phyloP scores from a whole-genome alignment of 2,329 filamentous ascomycete genomes.

The Trichocomaceae sp. region DNA sequence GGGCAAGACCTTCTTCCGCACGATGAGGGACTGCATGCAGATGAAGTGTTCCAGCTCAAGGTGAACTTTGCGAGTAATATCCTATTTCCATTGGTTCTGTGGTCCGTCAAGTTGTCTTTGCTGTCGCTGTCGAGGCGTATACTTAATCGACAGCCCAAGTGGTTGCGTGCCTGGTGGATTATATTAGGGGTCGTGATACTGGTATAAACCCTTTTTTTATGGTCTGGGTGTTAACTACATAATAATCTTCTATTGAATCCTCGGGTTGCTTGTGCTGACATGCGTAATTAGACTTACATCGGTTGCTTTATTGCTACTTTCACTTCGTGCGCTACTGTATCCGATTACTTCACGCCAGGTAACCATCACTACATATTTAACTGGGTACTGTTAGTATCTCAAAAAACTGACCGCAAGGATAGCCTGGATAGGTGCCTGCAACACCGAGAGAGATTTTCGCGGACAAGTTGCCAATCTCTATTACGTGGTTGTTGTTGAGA shows the following conservation, averaged over 20 bases:
- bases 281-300: slow-evolving; percentile 25
- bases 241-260: not conserved
- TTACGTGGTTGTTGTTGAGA: slow-evolving; percentile 29
- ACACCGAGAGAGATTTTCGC: slow-evolving; percentile 21
- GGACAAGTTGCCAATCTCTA: slow-evolving; percentile 30
- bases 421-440: slow-evolving; percentile 20
- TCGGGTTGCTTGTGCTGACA: not conserved
- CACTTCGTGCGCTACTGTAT: slow-evolving; percentile 28
- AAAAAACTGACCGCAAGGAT: not conserved
- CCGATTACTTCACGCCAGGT: slow-evolving; percentile 30
- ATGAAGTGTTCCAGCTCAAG: slow-evolving; percentile 27
- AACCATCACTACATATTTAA: not conserved
- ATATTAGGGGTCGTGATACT: slow-evolving; percentile 29
- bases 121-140: slow-evolving; percentile 35
- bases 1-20: slow-evolving; percentile 17
- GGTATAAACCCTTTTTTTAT: slow-evolving; percentile 16
- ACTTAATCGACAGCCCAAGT: slow-evolving; percentile 23
- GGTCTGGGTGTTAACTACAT: not conserved
- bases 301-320: slow-evolving; percentile 32
- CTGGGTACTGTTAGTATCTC: not conserved
- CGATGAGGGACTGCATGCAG: slow-evolving; percentile 26
- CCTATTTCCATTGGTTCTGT: slow-evolving; percentile 34
- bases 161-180: slow-evolving; percentile 33
- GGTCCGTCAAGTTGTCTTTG: slow-evolving; percentile 37
- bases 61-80: slow-evolving; percentile 35